Evolutionary conservation across 805 yeast genomes (phyloP), one percentile per base, ranked within the genome.

Genomic region (Lipomyces sp.): DNA sequence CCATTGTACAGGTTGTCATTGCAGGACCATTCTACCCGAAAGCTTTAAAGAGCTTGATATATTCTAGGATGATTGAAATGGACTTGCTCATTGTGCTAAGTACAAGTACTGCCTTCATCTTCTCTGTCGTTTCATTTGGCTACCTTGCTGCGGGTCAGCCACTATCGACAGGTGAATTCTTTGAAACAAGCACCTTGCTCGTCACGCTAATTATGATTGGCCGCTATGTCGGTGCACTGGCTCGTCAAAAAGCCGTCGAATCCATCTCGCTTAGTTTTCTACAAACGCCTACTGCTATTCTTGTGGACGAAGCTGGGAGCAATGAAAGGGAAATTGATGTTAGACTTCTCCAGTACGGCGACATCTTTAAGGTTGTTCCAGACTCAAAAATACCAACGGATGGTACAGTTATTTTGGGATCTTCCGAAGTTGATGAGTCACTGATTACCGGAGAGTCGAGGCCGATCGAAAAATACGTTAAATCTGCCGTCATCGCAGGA

Each of bases 371-470:
- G 18, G n/a, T 66, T 6, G 15, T 34, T 18, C 42, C 51, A 3
- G 67, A 58, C 18, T 56, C 55, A 13, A 34, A 57, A 8, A 62
- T 60, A 15, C 68, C 58, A 3, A 70, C 73, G 18, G 98, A 94
- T 77, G 85, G 89, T 29, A 80, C 91, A 2, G 76, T 94, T 64
- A 80, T 90, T 6, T 76, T 80, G 4, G 98, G 98, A 2, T 80
- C 80, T 24, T 84, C 93, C 66, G 94, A 90, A 70, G 87, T 92
- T 76, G 97, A 94, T 75, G 98, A 94, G 79, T 85, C 92, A 34
- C 87, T 96, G 3, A 81, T 94, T 33, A 94, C 98, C 1, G 98
- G 98, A 71, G 98, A 94, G 79, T 70, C 79, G 0, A 75, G 79
- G 15, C 90, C 92, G 1, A 87, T 87, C 10, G 89, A 85, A 70